phyloP scores from a whole-genome alignment of 2,329 filamentous ascomycete genomes.

The Periconia macrospinosa region DNA sequence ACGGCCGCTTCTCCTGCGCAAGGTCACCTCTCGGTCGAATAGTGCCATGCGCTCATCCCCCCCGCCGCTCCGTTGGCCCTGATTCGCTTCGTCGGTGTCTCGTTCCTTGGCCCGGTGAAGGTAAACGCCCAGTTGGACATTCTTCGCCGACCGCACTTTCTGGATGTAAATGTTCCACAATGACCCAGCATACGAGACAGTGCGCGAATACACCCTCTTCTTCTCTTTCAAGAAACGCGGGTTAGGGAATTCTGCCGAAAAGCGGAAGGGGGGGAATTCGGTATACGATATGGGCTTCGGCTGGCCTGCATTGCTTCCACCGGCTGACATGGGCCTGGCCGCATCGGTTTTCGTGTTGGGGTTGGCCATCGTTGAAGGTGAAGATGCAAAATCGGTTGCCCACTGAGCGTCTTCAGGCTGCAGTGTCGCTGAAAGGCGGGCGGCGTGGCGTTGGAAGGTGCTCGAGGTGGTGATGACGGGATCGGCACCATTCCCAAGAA shows the following conservation, averaged over 20 bases:
- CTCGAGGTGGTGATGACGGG: constrained; percentile 53
- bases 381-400: constrained; percentile 57
- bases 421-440: constrained; percentile 53
- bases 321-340: constrained; percentile 36
- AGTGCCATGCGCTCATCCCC: constrained; percentile 59
- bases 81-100: constrained; percentile 50
- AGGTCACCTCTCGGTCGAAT: constrained; percentile 56
- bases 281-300: constrained; percentile 52
- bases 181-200: constrained; percentile 61
- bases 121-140: constrained; percentile 61
- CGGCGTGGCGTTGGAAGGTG: constrained; percentile 49
- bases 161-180: constrained; percentile 67
- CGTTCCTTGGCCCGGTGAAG: constrained; percentile 61
- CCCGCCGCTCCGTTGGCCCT: constrained; percentile 42
- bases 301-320: constrained; percentile 39
- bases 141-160: constrained; percentile 58
- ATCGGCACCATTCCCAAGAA: constrained; percentile 58
- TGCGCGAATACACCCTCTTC: constrained; percentile 61
- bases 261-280: constrained; percentile 61
- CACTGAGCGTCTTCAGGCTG: constrained; percentile 59
- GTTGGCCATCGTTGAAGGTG: constrained; percentile 45
- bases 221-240: constrained; percentile 60
- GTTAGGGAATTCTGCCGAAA: constrained; percentile 61
- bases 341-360: constrained; percentile 35
- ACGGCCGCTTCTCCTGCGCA: constrained; percentile 41